Percentiles rank a stretch among this genome's conserved stretches.
Evolutionary conservation across 163 green algal species (phyloP).

Genomic region (Prototheca wickerhamii): DNA sequence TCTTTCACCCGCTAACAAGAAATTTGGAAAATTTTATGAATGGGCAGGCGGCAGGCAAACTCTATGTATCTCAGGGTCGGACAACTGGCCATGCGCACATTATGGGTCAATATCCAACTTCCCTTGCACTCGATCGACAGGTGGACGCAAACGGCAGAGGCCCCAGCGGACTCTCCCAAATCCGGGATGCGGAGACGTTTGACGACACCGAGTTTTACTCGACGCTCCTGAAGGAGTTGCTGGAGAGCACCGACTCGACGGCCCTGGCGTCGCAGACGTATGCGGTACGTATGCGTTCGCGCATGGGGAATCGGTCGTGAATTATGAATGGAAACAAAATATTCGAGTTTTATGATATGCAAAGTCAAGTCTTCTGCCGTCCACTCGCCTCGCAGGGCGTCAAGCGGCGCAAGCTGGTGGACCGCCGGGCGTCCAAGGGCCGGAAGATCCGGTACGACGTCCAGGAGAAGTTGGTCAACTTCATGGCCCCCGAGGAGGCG

Average conservation of each 20-base stretch:
- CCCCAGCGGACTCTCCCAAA: no score
- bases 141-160: no score
- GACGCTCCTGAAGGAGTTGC: conserved; percentile 83
- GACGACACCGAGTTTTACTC: conserved; percentile 89
- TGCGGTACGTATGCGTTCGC: background rate
- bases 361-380: background rate
- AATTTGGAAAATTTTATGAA: conserved; percentile 31
- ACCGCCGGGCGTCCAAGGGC: conserved; percentile 82
- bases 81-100: background rate
- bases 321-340: background rate
- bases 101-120: background rate
- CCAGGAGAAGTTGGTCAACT: conserved; percentile 88
- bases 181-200: conserved; percentile 66
- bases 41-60: background rate
- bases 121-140: background rate
- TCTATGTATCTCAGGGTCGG: background rate
- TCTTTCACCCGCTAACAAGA: conserved; percentile 31
- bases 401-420: conserved; percentile 75
- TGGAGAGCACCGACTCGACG: conserved; percentile 32
- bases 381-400: conserved; percentile 17
- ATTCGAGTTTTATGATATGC: background rate
- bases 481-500: conserved; percentile 74
- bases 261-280: background rate
- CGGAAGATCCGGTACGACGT: conserved; percentile 75
- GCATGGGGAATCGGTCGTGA: background rate